Percentiles rank a stretch among this genome's conserved stretches.
These are phyloP conservation scores for Vitis hybrid DNA, from an alignment of 177 flowering plant species.

Conservation along the genomic window DNA sequence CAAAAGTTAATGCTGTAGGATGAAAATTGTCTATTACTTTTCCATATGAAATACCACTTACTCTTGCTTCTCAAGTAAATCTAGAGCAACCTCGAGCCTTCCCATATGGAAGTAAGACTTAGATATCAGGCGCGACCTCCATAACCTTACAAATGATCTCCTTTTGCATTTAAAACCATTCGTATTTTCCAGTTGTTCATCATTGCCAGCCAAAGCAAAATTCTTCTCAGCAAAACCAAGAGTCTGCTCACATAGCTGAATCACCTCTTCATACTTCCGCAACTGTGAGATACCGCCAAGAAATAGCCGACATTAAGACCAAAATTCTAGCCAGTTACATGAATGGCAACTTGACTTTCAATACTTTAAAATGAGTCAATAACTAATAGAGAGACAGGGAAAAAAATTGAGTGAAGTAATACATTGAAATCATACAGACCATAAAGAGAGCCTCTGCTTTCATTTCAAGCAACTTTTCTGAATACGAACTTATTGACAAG, in stretches of 20 bases:
- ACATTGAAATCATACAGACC: constrained; percentile 43
- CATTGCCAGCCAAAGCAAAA: constrained; percentile 22
- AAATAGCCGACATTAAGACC: constrained; percentile 2
- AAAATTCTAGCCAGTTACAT: background rate
- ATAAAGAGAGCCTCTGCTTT: constrained; percentile 77
- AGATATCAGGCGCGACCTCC: constrained; percentile 65
- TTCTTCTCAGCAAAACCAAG: constrained; percentile 64
- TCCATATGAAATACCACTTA: constrained; percentile 27
- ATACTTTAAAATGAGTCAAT: background rate
- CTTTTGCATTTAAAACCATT: constrained; percentile 27
- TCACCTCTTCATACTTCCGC: constrained; percentile 66
- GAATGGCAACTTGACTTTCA: background rate
- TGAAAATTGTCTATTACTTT: constrained; percentile 30
- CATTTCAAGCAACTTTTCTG: constrained; percentile 78
- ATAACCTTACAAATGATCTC: constrained; percentile 30
- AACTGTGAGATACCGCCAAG: constrained; percentile 42
- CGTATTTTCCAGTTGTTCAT: constrained; percentile 12
- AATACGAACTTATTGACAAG: constrained; percentile 55
- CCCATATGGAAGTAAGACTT: constrained; percentile 76
- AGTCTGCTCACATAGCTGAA: constrained; percentile 73
- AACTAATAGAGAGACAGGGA: background rate
- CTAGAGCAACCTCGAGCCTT: constrained; percentile 76
- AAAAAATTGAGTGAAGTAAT: background rate
- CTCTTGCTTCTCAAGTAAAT: constrained; percentile 57
- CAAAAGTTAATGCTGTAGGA: background rate